Conservation (phyloP, 345 rosid genomes). For the Carallia pectinifolia region DNA sequence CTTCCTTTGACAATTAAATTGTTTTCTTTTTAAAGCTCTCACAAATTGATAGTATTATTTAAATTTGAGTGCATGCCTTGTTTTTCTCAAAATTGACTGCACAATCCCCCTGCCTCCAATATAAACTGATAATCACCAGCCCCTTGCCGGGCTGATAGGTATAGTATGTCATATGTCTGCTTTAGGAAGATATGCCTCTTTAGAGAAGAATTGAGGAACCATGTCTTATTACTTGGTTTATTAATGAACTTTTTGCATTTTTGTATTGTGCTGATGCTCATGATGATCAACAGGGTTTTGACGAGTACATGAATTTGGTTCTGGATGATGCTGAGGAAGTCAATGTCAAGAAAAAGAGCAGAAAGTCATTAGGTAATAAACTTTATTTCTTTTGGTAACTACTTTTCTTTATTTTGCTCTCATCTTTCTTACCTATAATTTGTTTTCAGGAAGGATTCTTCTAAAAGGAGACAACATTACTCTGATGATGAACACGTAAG, state of each 20-base stretch:
- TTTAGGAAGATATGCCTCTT: no score
- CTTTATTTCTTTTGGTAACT: not conserved
- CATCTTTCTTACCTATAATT: constrained; percentile 2
- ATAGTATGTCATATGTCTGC: no score
- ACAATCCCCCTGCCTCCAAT: no score
- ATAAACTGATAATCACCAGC: no score
- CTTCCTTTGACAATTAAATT: no score
- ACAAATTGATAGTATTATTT: no score
- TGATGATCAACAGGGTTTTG: constrained; percentile 64
- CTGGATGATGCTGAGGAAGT: constrained; percentile 97
- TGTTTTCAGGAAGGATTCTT: constrained; percentile 72
- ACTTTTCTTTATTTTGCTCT: not conserved
- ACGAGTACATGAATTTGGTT: constrained; percentile 96
- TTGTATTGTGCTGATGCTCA: not conserved
- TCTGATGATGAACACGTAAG: constrained; percentile 90
- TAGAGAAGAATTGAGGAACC: no score
- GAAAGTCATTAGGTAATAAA: constrained; percentile 67
- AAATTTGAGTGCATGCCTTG: no score
- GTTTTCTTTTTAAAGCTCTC: no score
- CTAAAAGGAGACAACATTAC: constrained; percentile 93
- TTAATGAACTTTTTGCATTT: not conserved
- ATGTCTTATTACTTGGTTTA: no score
- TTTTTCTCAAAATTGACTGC: no score
- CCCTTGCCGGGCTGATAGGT: no score
- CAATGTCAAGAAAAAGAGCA: constrained; percentile 76